Base-by-base conservation (phyloP, 495 filamentous ascomycete species). In the Pseudotulostoma volvatum region DNA sequence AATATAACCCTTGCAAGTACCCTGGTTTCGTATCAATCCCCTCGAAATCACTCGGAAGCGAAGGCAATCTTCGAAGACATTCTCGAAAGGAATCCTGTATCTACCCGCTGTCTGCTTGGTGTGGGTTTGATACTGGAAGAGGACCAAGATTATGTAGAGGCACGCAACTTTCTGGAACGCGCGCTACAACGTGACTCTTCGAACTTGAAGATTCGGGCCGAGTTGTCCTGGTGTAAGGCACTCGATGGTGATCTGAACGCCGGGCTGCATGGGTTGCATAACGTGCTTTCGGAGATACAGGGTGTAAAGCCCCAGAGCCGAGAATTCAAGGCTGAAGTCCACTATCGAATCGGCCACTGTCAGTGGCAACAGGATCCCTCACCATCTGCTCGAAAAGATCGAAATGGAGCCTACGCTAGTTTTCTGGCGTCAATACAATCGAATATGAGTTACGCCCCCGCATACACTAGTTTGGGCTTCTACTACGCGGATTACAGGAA, bases 401-500 rank as follows among this genome's bases (percentile, higher is more conserved):
- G 87, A 17, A 71, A 64, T 19, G 77, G 81, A 18, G 77, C 87
- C 2, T 95, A 95, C 48, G 64, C 77, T 8, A 77, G 72, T 50
- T 95, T 93, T 52, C 66, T 96, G 5, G 74, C 76, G 18, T 76
- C 92, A 0, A 67, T 96, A 18, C 84, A 92, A 47, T 76, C 73
- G 21, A 88, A 94, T 49, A 69, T 90, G 53, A 95, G 83, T 49
- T 90, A 73, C 56, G 88, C 90, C 1, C 86, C 90, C 3, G 77
- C 90, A 0, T 99, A 95, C 59, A 93, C 86, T 0, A 87, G 74
- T 39, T 73, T 99, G 7, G 90, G 90, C n/a, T 62, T 88, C n/a
- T 99, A 77, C 59, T 99, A 93, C 51, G 77, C 77, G 8, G 92
- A 95, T 44, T 93, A 95, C 46, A 77, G 73, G 41, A 81, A 75